A percentile compares a stretch with the other conserved stretches of the same genome.
phyloP scores from a whole-genome alignment of 2,329 filamentous ascomycete species.

The Epichloe hybrida region DNA sequence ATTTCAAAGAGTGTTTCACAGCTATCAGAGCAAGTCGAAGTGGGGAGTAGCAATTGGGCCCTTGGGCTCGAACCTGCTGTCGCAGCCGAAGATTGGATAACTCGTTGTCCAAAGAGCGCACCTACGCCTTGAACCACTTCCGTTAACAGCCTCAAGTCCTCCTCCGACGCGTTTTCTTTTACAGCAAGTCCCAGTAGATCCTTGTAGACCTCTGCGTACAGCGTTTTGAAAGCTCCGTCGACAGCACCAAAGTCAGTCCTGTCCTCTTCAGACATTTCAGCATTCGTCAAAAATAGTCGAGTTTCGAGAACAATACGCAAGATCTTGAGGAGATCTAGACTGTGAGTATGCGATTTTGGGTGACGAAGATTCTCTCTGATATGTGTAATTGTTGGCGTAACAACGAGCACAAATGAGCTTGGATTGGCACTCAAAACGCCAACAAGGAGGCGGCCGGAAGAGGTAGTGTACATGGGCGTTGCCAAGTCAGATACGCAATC shows the following conservation, averaged over 20 bases:
- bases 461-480: slow-evolving; percentile 37
- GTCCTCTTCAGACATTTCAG: slow-evolving; percentile 21
- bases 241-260: slow-evolving; percentile 23
- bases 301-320: slow-evolving; percentile 37
- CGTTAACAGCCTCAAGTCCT: slow-evolving; percentile 27
- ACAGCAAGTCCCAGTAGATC: slow-evolving; percentile 19
- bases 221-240: slow-evolving; percentile 23
- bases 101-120: slow-evolving; percentile 28
- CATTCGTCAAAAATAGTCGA: slow-evolving; percentile 25
- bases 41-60: slow-evolving; percentile 19
- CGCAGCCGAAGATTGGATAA: not conserved
- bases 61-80: not conserved
- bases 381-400: slow-evolving; percentile 32
- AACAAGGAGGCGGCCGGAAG: slow-evolving; percentile 38
- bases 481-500: slow-evolving; percentile 41
- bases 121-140: slow-evolving; percentile 33
- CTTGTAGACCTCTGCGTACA: slow-evolving; percentile 32
- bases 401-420: slow-evolving; percentile 33
- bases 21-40: slow-evolving; percentile 23
- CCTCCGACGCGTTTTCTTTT: slow-evolving; percentile 17
- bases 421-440: slow-evolving; percentile 35
- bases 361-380: slow-evolving; percentile 37
- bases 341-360: slow-evolving; percentile 35
- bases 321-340: slow-evolving; percentile 36
- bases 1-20: slow-evolving; percentile 22